Percentiles rank a stretch among this genome's conserved stretches.
Evolutionary conservation across 164 flowering plant genomes (phyloP).

Genomic region (Magnolia changhungtana): DNA sequence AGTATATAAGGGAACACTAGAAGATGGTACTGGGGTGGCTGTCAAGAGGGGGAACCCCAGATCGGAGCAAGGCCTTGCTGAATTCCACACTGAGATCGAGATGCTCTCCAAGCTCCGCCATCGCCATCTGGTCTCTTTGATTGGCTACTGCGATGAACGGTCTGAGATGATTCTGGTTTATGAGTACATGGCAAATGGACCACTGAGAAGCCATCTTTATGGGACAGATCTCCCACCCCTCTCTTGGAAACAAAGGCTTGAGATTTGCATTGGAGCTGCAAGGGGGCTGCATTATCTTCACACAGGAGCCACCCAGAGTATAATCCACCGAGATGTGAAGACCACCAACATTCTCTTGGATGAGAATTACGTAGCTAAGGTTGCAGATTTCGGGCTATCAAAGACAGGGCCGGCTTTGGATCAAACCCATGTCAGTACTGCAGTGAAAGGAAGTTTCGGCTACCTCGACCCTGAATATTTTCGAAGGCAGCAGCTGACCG

Average conservation of each 20-base stretch:
- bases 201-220: constrained; percentile 84
- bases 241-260: constrained; percentile 88
- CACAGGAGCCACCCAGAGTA: constrained; percentile 84
- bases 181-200: constrained; percentile 96
- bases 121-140: constrained; percentile 93
- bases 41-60: constrained; percentile 92
- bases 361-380: constrained; percentile 82
- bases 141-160: constrained; percentile 87
- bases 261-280: constrained; percentile 93
- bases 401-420: constrained; percentile 90
- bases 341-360: constrained; percentile 89
- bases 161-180: constrained; percentile 92
- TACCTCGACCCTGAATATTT: constrained; percentile 96
- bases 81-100: constrained; percentile 91
- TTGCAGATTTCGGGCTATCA: constrained; percentile 96
- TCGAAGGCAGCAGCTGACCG: constrained; percentile 85
- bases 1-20: constrained; percentile 83
- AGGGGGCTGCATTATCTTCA: constrained; percentile 95
- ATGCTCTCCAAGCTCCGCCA: constrained; percentile 94
- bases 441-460: constrained; percentile 95
- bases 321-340: constrained; percentile 92
- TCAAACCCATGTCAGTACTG: constrained; percentile 97
- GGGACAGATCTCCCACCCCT: constrained; percentile 77
- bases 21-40: constrained; percentile 76
- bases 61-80: constrained; percentile 91